Conservation (phyloP, 2,329 filamentous ascomycete species). For the Paracorniculantispora psalliotae region DNA sequence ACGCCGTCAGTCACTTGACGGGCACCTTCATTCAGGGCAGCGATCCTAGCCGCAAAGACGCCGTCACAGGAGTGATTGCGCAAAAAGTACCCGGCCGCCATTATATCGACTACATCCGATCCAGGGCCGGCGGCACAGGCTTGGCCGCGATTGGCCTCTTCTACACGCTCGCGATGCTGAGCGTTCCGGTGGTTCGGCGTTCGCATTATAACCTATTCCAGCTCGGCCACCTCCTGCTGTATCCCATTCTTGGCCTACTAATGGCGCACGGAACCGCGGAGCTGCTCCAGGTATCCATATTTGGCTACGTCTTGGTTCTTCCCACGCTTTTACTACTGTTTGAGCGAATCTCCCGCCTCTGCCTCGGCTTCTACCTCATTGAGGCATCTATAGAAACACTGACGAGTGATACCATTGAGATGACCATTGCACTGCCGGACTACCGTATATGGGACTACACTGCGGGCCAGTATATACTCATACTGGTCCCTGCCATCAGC, state of each 20-base stretch:
- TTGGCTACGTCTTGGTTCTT: constrained; percentile 52
- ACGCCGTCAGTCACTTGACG: constrained; percentile 49
- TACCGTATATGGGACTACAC: constrained; percentile 47
- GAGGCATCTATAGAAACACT: constrained; percentile 43
- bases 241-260: constrained; percentile 51
- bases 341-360: constrained; percentile 42
- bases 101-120: constrained; percentile 43
- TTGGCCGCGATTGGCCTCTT: constrained; percentile 45
- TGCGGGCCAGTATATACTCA: constrained; percentile 53
- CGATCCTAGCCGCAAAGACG: constrained; percentile 36
- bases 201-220: constrained; percentile 55
- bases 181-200: constrained; percentile 44
- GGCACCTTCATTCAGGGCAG: constrained; percentile 50
- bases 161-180: constrained; percentile 43
- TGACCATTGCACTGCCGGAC: constrained; percentile 44
- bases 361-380: constrained; percentile 44
- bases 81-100: constrained; percentile 36
- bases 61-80: constrained; percentile 40
- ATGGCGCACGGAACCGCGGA: constrained; percentile 48
- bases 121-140: constrained; percentile 46
- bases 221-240: constrained; percentile 53
- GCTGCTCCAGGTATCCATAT: constrained; percentile 50
- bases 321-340: constrained; percentile 46
- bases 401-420: constrained; percentile 47
- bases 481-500: constrained; percentile 49